Percentiles rank a stretch among this genome's conserved stretches.
phyloP scores from a whole-genome alignment of 192 early-diverging fungal species.

The Lobosporangium transversale region DNA sequence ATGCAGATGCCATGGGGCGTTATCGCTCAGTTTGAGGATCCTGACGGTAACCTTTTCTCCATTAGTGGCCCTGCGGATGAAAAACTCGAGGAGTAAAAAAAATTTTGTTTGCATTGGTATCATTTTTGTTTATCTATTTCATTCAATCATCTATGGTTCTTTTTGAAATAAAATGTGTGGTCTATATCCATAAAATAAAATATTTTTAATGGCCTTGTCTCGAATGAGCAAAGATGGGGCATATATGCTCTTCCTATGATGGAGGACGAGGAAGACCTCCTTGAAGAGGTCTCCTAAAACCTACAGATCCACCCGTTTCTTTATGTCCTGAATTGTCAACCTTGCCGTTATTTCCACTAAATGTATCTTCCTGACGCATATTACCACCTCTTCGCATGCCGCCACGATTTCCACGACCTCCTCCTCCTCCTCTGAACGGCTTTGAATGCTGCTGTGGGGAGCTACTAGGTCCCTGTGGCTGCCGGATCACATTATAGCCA shows the following conservation, averaged over 20 bases:
- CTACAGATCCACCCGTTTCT: slow-evolving; percentile 20
- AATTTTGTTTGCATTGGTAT: not conserved
- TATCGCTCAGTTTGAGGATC: slow-evolving; percentile 33
- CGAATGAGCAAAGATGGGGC: too few species aligned
- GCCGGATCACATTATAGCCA: slow-evolving; percentile 11
- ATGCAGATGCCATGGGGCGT: slow-evolving; percentile 33
- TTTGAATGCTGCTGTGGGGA: not conserved
- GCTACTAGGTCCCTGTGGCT: slow-evolving; percentile 29
- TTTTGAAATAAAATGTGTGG: too few species aligned
- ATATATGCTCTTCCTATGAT: too few species aligned
- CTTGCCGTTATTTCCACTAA: not conserved
- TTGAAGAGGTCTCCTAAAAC: slow-evolving; percentile 17
- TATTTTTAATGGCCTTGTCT: not conserved
- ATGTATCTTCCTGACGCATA: too few species aligned
- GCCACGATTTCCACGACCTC: too few species aligned
- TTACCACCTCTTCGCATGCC: too few species aligned
- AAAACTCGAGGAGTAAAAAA: too few species aligned
- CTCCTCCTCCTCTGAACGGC: too few species aligned
- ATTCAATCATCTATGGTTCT: not conserved
- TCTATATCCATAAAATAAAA: too few species aligned
- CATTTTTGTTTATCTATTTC: not conserved
- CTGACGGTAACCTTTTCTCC: slow-evolving; percentile 37
- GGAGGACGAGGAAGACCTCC: slow-evolving; percentile 5
- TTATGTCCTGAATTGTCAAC: not conserved
- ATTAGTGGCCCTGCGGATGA: not conserved